Percentiles rank a stretch among this genome's conserved stretches.
Conservation (phyloP, 257 asterid species). For the Solanum sejunctum region DNA sequence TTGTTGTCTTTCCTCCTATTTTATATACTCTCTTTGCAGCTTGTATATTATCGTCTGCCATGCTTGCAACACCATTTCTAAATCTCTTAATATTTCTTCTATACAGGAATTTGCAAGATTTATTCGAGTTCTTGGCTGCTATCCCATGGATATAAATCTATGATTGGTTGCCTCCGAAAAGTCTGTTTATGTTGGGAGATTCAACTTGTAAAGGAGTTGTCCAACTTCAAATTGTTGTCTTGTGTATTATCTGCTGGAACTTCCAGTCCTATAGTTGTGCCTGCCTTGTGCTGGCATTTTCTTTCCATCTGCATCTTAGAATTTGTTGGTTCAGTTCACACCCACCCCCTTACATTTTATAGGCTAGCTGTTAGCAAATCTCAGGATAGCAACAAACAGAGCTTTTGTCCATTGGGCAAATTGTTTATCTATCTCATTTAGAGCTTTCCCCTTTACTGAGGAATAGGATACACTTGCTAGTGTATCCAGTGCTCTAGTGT, state of each 20-base stretch:
- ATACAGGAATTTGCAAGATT: slow-evolving; percentile 49
- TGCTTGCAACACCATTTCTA: background rate
- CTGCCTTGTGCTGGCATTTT: background rate
- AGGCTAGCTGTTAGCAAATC: background rate
- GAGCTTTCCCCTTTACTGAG: background rate
- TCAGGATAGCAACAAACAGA: background rate
- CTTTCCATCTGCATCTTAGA: background rate
- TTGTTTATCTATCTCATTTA: background rate
- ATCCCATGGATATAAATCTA: slow-evolving; percentile 32
- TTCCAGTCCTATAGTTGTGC: background rate
- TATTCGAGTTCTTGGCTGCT: slow-evolving; percentile 58
- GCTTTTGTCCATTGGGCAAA: background rate
- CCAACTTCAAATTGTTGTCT: background rate
- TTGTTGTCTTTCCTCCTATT: background rate
- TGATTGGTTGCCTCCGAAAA: background rate
- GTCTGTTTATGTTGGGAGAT: background rate
- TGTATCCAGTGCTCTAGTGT: background rate
- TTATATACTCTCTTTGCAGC: background rate
- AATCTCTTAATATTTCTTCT: background rate
- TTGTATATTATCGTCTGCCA: background rate
- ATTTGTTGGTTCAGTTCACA: background rate
- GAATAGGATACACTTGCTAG: background rate
- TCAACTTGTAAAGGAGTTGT: background rate
- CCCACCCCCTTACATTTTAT: background rate
- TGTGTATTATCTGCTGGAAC: background rate